Conservation (phyloP, 495 filamentous ascomycete species). For the Penicillium silybi region DNA sequence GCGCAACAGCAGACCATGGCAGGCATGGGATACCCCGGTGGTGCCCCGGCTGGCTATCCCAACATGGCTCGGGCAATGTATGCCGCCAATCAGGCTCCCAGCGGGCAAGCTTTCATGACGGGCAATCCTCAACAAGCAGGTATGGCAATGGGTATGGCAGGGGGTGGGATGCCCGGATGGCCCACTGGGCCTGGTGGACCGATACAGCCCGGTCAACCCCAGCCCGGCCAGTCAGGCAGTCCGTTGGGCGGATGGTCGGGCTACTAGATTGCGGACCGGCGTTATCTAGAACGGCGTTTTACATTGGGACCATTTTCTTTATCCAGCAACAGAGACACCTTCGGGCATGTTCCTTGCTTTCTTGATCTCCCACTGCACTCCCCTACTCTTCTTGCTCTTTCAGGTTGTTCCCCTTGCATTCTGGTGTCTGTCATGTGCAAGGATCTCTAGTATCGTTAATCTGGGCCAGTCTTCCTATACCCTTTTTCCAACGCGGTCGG, state of each 20-base stretch:
- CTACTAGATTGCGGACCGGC: slow-evolving; percentile 32
- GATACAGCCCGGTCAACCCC: slow-evolving; percentile 44
- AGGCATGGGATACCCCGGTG: slow-evolving; percentile 40
- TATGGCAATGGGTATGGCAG: slow-evolving; percentile 40
- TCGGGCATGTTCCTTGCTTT: slow-evolving; percentile 14
- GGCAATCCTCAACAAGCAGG: slow-evolving; percentile 37
- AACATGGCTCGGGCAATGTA: slow-evolving; percentile 42
- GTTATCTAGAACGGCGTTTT: slow-evolving; percentile 32
- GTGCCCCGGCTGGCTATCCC: slow-evolving; percentile 32
- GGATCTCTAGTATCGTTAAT: slow-evolving; percentile 36
- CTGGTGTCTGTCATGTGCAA: slow-evolving; percentile 23
- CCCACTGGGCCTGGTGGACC: slow-evolving; percentile 29
- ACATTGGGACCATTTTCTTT: not conserved
- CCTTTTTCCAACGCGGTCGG: slow-evolving; percentile 41
- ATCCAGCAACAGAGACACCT: slow-evolving; percentile 15
- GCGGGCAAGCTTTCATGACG: slow-evolving; percentile 39
- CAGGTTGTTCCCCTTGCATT: slow-evolving; percentile 23
- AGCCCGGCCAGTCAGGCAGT: slow-evolving; percentile 42
- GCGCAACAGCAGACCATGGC: slow-evolving; percentile 57
- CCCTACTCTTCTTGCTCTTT: slow-evolving; percentile 13
- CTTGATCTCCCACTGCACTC: slow-evolving; percentile 4
- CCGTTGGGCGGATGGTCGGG: slow-evolving; percentile 43
- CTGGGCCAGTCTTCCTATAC: slow-evolving; percentile 43
- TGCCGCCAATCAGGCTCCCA: slow-evolving; percentile 35
- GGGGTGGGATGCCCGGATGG: slow-evolving; percentile 41